Base-by-base conservation (phyloP, 148 eudicot species). In the Vaccinium corymbosum region DNA sequence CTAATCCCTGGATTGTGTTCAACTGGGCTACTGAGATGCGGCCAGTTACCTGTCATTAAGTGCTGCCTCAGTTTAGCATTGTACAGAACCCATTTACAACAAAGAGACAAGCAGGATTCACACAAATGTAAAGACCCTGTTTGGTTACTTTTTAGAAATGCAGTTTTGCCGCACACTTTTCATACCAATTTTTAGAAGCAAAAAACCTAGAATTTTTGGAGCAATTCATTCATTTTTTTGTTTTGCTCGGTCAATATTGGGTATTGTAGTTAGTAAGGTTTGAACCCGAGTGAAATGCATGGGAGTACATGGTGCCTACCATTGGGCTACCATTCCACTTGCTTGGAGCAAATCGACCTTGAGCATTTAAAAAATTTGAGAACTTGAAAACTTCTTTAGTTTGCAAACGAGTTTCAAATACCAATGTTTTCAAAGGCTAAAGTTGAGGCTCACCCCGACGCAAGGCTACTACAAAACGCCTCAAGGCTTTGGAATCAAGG, bases 11-110 rank as follows among this genome's bases (percentile, higher is more conserved):
- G 82, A 64, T 81, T 86, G 83, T 73, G 91, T 66, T 86, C 90
- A 64, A 85, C 86, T 72, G 92, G 90, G 85, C 93, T 89, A 59
- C 89, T 84, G 61, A 86, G 83, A 80, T 84, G 86, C 9, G 87
- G 78, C 93, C 93, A 91, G 85, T 84, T 89, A 70, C 91, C 93
- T 91, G 86, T 72, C 15, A 70, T 25, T 25, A 35, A 61, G 1
- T 46, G 51, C n/a, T 17, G n/a, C 78, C 38, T 78, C 22, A 19
- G n/a, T 81, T 81, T 75, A 81, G 59, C 72, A 27, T 48, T 27
- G 29, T 27, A 78, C 53, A 70, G 25, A 79, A 71, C 16, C 6
- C n/a, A 53, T 38, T 61, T 15, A 84, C 50, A 27, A 81, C 20
- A 38, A 25, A 29, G 29, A 75, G 10, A 53, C 19, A 52, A 15